Evolutionary conservation across 2,329 filamentous ascomycete genomes (phyloP).

Genomic region (Scedosporium minutisporum): DNA sequence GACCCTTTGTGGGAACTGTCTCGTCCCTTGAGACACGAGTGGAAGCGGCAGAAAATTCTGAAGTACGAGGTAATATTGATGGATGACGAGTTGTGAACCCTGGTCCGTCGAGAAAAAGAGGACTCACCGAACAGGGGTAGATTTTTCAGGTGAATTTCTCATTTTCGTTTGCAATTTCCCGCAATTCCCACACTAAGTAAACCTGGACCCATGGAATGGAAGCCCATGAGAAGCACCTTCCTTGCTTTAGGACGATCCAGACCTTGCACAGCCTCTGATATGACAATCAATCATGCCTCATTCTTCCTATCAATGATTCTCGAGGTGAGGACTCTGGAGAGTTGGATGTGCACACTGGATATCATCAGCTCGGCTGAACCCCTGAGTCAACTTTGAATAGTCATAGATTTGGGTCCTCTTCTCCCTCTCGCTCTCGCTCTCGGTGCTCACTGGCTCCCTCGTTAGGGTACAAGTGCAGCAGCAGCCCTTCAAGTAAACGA

Average conservation of each 20-base stretch:
- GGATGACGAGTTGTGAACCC: neutral
- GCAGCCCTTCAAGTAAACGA: neutral
- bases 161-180: neutral
- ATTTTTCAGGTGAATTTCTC: neutral
- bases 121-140: neutral
- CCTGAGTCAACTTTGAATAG: neutral
- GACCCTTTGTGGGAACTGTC: too few relatives aligned
- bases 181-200: neutral
- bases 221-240: neutral
- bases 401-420: too few relatives aligned
- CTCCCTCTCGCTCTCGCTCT: too few relatives aligned
- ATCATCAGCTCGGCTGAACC: neutral
- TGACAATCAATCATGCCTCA: neutral
- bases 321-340: neutral
- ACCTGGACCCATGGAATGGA: neutral
- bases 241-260: neutral
- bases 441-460: neutral
- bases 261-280: neutral
- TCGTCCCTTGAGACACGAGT: neutral
- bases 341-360: neutral
- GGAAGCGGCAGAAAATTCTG: neutral
- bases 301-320: neutral
- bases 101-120: neutral
- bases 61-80: neutral
- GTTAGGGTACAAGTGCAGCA: neutral